These are phyloP conservation scores for Boletus speciosus DNA, from an alignment of 768 basidiomycete species.

Conservation along the genomic window DNA sequence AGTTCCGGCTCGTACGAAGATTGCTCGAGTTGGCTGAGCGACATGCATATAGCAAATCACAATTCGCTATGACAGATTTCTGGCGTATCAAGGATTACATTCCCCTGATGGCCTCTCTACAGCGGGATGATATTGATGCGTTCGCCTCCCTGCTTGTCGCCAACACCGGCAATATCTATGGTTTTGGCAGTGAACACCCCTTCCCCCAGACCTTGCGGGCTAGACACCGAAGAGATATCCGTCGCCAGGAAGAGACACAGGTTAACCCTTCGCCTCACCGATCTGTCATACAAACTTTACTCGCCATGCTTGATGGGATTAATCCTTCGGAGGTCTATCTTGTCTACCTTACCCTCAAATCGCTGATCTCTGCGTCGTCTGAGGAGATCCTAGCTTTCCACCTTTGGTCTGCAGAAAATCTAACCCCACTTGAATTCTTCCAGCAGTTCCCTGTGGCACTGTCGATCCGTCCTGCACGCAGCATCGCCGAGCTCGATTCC, in stretches of 20 bases:
- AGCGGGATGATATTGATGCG: slow-evolving; percentile 65
- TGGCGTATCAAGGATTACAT: slow-evolving; percentile 85
- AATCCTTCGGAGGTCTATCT: slow-evolving; percentile 46
- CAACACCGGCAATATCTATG: slow-evolving; percentile 58
- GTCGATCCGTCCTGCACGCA: slow-evolving; percentile 28
- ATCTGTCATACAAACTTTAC: slow-evolving; percentile 50
- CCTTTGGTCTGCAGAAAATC: slow-evolving; percentile 39
- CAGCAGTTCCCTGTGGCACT: slow-evolving; percentile 41
- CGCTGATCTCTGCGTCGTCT: slow-evolving; percentile 42
- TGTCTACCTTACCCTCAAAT: slow-evolving; percentile 66
- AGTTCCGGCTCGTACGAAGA: slow-evolving; percentile 70
- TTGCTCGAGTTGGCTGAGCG: slow-evolving; percentile 48
- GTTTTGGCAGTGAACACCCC: slow-evolving; percentile 53
- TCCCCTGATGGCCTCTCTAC: slow-evolving; percentile 50
- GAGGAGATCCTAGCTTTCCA: slow-evolving; percentile 28
- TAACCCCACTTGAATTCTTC: slow-evolving; percentile 47
- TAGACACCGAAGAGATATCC: slow-evolving; percentile 28
- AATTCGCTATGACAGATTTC: slow-evolving; percentile 62
- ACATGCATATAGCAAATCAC: slow-evolving; percentile 36
- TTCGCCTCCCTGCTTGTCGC: slow-evolving; percentile 64
- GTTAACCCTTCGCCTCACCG: slow-evolving; percentile 38
- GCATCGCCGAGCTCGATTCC: slow-evolving; percentile 37
- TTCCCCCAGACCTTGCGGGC: slow-evolving; percentile 40
- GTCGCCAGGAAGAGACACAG: slow-evolving; percentile 14
- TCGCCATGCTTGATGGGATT: slow-evolving; percentile 56